Evolutionary conservation across 2,329 filamentous ascomycete species (phyloP).

Genomic region (Phyllosticta citrichinensis): DNA sequence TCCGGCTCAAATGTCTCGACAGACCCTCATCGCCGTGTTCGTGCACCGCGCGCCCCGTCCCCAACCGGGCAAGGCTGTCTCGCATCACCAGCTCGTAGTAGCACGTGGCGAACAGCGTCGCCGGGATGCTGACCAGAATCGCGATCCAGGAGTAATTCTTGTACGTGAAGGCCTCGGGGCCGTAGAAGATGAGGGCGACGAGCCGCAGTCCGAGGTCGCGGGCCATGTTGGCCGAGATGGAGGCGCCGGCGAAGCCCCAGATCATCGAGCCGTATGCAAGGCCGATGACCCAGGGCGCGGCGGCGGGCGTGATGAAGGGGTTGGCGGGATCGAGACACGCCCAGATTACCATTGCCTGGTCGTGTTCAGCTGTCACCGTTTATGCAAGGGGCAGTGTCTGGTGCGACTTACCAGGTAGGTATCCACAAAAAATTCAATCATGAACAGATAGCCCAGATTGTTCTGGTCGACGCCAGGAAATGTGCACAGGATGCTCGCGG

Average conservation of each 20-base stretch:
- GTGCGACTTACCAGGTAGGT: constrained; percentile 39
- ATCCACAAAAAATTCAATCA: constrained; percentile 51
- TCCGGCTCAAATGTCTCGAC: constrained; percentile 29
- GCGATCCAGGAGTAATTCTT: constrained; percentile 42
- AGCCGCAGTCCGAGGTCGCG: constrained; percentile 50
- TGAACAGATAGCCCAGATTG: constrained; percentile 47
- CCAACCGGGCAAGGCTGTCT: constrained; percentile 44
- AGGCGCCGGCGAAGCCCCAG: constrained; percentile 48
- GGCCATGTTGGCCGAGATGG: constrained; percentile 48
- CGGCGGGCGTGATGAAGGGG: constrained; percentile 42
- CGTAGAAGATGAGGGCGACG: constrained; percentile 49
- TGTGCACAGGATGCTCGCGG: constrained; percentile 46
- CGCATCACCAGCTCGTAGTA: constrained; percentile 47
- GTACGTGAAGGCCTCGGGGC: constrained; percentile 39
- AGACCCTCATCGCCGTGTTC: constrained; percentile 44
- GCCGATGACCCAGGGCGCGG: constrained; percentile 46
- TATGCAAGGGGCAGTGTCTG: not conserved
- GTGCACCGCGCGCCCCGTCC: constrained; percentile 40
- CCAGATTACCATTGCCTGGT: constrained; percentile 46
- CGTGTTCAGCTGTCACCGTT: not conserved
- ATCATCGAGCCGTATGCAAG: constrained; percentile 44
- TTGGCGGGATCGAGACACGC: constrained; percentile 48
- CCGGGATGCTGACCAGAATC: constrained; percentile 47
- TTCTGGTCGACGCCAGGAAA: constrained; percentile 43
- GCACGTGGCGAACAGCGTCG: constrained; percentile 44